Percentiles rank a stretch among this genome's conserved stretches.
Conservation (phyloP, 2,329 filamentous ascomycete species). For the Aspergillus caelatus region DNA sequence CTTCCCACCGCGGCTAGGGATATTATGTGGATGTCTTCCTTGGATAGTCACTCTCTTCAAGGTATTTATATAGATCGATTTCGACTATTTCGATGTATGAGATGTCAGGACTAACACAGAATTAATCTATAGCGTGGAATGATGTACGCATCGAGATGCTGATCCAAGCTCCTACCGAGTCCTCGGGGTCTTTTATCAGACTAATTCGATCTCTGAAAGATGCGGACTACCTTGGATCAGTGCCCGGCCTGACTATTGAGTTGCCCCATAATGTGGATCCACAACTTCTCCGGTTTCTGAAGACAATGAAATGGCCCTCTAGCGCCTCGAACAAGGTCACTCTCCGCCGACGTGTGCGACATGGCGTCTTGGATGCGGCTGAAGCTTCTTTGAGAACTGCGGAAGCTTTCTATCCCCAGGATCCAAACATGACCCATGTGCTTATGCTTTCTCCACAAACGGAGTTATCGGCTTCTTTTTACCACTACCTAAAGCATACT, state of each 20-base stretch:
- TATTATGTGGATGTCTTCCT: slow-evolving; percentile 73
- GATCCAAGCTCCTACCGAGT: slow-evolving; percentile 71
- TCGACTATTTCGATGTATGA: background rate
- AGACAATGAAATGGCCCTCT: slow-evolving; percentile 70
- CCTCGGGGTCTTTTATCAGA: slow-evolving; percentile 74
- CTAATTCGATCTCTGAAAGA: slow-evolving; percentile 74
- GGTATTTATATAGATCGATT: slow-evolving; percentile 48
- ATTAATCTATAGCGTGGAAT: slow-evolving; percentile 67
- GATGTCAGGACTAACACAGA: background rate
- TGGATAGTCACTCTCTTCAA: slow-evolving; percentile 72
- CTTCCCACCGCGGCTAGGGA: slow-evolving; percentile 67
- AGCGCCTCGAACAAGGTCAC: slow-evolving; percentile 57
- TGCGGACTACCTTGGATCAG: slow-evolving; percentile 73
- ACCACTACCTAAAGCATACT: slow-evolving; percentile 80
- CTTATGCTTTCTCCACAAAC: slow-evolving; percentile 81
- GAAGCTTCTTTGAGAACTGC: slow-evolving; percentile 75
- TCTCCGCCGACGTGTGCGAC: slow-evolving; percentile 73
- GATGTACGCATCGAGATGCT: slow-evolving; percentile 78
- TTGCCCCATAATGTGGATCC: slow-evolving; percentile 72
- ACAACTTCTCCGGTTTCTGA: slow-evolving; percentile 64
- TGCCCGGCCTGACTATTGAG: slow-evolving; percentile 81
- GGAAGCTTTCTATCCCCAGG: slow-evolving; percentile 82
- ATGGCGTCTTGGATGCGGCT: slow-evolving; percentile 62
- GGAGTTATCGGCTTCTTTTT: slow-evolving; percentile 79
- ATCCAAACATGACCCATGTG: slow-evolving; percentile 68